These are phyloP conservation scores for Xylaria cubensis DNA, from an alignment of 495 filamentous ascomycete genomes.

Conservation along the genomic window DNA sequence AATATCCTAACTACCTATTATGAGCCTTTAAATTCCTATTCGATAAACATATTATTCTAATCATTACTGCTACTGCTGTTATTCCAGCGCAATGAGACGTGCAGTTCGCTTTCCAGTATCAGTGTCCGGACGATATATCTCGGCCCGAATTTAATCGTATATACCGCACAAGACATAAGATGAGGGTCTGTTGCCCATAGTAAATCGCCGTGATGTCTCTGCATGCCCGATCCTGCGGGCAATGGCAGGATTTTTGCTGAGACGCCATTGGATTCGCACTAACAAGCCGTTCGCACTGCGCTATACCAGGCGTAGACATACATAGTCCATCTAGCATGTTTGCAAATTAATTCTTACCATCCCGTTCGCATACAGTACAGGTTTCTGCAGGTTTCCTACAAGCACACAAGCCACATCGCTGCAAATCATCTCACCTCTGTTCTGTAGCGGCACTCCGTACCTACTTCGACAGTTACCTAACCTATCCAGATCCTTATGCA, in stretches of 20 bases:
- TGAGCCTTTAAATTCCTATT: background rate
- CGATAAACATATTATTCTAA: background rate
- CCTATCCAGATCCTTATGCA: constrained; percentile 3
- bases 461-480: constrained; percentile 19
- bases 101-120: background rate
- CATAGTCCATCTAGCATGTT: background rate
- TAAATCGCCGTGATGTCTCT: constrained; percentile 8
- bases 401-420: background rate
- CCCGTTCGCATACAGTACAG: constrained; percentile 2
- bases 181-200: background rate
- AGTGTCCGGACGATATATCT: background rate
- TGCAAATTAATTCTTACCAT: background rate
- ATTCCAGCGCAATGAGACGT: background rate
- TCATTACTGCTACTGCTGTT: background rate
- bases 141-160: background rate
- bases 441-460: constrained; percentile 12
- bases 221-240: constrained; percentile 14
- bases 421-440: constrained; percentile 8
- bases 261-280: background rate
- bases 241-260: constrained; percentile 3
- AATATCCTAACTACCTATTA: background rate
- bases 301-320: background rate
- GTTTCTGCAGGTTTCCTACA: background rate
- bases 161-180: background rate
- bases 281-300: background rate